Conservation (phyloP, 176 grass and related monocot species). For the Carex scoparia region DNA sequence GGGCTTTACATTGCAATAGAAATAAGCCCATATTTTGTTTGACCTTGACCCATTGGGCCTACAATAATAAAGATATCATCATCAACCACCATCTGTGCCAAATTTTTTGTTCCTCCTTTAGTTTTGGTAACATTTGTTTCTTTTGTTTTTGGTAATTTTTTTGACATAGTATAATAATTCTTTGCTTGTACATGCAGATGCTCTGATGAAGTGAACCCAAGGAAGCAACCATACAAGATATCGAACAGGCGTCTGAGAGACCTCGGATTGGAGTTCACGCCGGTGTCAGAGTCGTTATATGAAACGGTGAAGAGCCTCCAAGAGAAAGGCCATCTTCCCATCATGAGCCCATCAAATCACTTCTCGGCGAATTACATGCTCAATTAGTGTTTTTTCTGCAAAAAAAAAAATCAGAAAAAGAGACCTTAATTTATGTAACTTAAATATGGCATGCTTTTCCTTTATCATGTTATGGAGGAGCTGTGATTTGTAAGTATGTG, state of each 20-base stretch:
- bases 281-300: slow-evolving; percentile 49
- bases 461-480: not conserved
- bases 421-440: not conserved
- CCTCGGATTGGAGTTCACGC: slow-evolving; percentile 56
- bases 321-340: slow-evolving; percentile 64
- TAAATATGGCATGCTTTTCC: not conserved
- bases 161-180: not conserved
- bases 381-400: not conserved
- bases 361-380: slow-evolving; percentile 19
- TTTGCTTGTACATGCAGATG: slow-evolving; percentile 35
- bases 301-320: slow-evolving; percentile 72
- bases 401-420: not conserved
- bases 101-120: not conserved
- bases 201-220: slow-evolving; percentile 70
- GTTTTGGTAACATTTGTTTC: not conserved
- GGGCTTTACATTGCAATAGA: not conserved
- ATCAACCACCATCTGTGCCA: not conserved
- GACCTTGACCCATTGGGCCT: not conserved
- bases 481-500: not conserved
- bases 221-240: slow-evolving; percentile 67
- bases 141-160: not conserved
- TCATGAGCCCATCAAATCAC: slow-evolving; percentile 29
- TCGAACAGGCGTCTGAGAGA: slow-evolving; percentile 68
- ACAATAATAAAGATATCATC: not conserved
- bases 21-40: not conserved